phyloP scores from a whole-genome alignment of 805 yeast species.

The Candida easanensis region DNA sequence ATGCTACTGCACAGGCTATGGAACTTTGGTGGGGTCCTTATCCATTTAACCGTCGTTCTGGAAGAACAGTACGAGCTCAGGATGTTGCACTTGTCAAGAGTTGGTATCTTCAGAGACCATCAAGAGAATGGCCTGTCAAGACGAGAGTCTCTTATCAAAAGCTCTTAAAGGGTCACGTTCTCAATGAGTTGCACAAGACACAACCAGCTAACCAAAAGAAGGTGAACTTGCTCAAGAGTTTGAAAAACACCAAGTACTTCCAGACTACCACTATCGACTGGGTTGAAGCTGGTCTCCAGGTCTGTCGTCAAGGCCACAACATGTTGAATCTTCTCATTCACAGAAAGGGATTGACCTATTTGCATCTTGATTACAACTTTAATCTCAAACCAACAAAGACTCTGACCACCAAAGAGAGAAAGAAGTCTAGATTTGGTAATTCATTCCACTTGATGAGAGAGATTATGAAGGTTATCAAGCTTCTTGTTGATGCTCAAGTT shows the following conservation, averaged over 20 bases:
- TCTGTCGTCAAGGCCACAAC: constrained; percentile 89
- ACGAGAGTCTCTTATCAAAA: constrained; percentile 87
- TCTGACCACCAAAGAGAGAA: constrained; percentile 92
- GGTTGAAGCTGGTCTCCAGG: constrained; percentile 97
- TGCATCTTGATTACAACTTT: constrained; percentile 94
- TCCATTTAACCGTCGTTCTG: constrained; percentile 79
- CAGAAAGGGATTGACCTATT: constrained; percentile 83
- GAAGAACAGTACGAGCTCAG: constrained; percentile 74
- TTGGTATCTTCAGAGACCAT: constrained; percentile 76
- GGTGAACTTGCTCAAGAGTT: constrained; percentile 56
- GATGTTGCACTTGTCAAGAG: constrained; percentile 82
- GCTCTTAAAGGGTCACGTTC: constrained; percentile 70
- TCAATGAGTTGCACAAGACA: constrained; percentile 61
- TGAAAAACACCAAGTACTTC: constrained; percentile 81
- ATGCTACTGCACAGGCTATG: constrained; percentile 53
- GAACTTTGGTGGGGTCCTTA: constrained; percentile 76
- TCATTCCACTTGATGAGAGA: constrained; percentile 95
- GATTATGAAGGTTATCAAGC: constrained; percentile 75
- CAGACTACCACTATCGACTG: constrained; percentile 92
- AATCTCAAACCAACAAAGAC: constrained; percentile 96
- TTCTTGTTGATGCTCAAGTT: constrained; percentile 90
- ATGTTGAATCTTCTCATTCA: constrained; percentile 90
- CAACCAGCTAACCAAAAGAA: constrained; percentile 45
- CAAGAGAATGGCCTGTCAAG: constrained; percentile 61
- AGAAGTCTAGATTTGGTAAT: constrained; percentile 92